phyloP scores from a whole-genome alignment of 2,329 filamentous ascomycete species.

The Meredithiella fracta region DNA sequence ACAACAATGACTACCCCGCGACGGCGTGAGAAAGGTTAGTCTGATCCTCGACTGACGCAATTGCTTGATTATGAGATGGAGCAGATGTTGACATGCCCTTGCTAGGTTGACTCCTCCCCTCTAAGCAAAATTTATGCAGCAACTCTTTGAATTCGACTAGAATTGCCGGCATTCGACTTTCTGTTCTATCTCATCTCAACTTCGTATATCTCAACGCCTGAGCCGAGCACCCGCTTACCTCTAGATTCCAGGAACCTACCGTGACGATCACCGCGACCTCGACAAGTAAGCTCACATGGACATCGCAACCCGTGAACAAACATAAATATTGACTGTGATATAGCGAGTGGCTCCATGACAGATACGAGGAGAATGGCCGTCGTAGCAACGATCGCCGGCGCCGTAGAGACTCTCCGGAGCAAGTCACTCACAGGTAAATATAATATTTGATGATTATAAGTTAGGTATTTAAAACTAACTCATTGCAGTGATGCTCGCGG shows the following conservation, averaged over 20 bases:
- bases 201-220: not conserved
- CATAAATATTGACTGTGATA: not conserved
- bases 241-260: slow-evolving; percentile 34
- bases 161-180: not conserved
- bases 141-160: not conserved
- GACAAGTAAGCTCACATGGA: slow-evolving; percentile 41
- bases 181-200: slow-evolving; percentile 2
- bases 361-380: slow-evolving; percentile 57
- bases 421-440: slow-evolving; percentile 7
- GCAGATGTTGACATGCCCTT: not conserved
- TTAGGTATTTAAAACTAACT: not conserved
- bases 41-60: not conserved
- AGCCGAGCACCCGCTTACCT: slow-evolving; percentile 17
- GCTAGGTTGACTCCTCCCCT: slow-evolving; percentile 12
- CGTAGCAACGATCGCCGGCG: slow-evolving; percentile 27
- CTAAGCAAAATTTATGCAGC: slow-evolving; percentile 2
- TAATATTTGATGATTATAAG: not conserved
- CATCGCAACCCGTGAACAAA: not conserved
- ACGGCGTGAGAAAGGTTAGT: slow-evolving; percentile 70
- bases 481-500: slow-evolving; percentile 34
- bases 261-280: slow-evolving; percentile 48
- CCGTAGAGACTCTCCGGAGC: slow-evolving; percentile 21
- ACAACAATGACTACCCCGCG: slow-evolving; percentile 14
- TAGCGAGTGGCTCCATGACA: slow-evolving; percentile 90
- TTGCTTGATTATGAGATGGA: not conserved